These are phyloP conservation scores for Cyberlindnera mrakii DNA, from an alignment of 805 yeast genomes.

Conservation along the genomic window DNA sequence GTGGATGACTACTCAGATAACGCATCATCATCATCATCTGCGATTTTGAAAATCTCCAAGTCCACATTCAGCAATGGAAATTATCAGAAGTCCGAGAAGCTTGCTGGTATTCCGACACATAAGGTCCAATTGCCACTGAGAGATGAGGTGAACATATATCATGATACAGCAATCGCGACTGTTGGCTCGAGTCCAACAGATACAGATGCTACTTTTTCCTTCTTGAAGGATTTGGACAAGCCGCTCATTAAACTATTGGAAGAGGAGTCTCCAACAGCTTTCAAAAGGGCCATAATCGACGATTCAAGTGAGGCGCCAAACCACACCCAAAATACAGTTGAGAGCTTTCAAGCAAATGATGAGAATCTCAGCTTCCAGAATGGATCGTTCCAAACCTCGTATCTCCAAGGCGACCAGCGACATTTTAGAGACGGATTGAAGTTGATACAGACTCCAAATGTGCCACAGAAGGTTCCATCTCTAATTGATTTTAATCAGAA, in stretches of 20 bases:
- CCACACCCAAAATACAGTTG: slow-evolving; percentile 8
- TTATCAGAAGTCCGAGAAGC: slow-evolving; percentile 11
- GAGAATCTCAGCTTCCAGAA: slow-evolving; percentile 8
- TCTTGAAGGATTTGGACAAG: slow-evolving; percentile 4
- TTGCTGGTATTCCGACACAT: slow-evolving; percentile 9
- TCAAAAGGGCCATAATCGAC: background rate
- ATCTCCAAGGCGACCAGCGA: background rate
- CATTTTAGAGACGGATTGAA: background rate
- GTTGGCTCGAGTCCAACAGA: slow-evolving; percentile 4
- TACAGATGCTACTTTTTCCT: slow-evolving; percentile 3
- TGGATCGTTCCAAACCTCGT: background rate
- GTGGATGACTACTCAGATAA: slow-evolving; percentile 17
- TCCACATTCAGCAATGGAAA: background rate
- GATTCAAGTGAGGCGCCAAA: slow-evolving; percentile 5
- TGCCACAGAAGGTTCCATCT: background rate
- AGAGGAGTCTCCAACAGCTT: background rate
- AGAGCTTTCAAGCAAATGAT: slow-evolving; percentile 8
- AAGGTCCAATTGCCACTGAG: background rate
- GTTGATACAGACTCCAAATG: background rate
- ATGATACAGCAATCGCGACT: slow-evolving; percentile 4
- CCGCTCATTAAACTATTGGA: background rate
- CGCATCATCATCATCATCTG: background rate
- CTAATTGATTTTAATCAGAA: background rate
- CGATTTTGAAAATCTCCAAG: background rate
- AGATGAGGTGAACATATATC: background rate